phyloP scores from a whole-genome alignment of 352 stramenopile species.

The Chrysophaeum taylorii region DNA sequence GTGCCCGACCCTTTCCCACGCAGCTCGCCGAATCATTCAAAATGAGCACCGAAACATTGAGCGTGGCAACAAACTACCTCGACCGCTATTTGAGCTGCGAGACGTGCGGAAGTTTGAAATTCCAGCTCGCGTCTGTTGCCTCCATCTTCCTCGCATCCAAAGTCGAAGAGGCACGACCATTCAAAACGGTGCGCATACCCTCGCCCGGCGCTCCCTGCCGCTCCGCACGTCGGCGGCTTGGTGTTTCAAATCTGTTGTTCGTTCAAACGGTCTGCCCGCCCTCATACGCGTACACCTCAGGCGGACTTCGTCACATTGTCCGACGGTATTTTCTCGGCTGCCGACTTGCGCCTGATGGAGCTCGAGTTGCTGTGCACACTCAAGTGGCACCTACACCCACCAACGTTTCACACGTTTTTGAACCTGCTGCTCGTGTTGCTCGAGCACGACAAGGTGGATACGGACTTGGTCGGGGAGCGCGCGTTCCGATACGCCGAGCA shows the following conservation, averaged over 20 bases:
- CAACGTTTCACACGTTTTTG: constrained; percentile 21
- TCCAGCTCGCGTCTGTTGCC: constrained; percentile 31
- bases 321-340: constrained; percentile 21
- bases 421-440: constrained; percentile 25
- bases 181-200: too few relatives aligned
- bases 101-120: constrained; percentile 18
- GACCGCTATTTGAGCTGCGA: constrained; percentile 25
- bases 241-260: too few relatives aligned
- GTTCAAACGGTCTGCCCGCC: too few relatives aligned
- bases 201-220: too few relatives aligned
- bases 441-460: neutral
- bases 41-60: constrained; percentile 20
- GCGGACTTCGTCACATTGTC: constrained; percentile 25
- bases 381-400: constrained; percentile 29
- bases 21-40: constrained; percentile 20
- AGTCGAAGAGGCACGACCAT: constrained; percentile 25
- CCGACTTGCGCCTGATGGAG: constrained; percentile 26
- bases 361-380: constrained; percentile 25
- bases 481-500: neutral
- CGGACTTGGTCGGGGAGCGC: neutral
- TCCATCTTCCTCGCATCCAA: constrained; percentile 31
- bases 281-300: too few relatives aligned
- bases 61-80: constrained; percentile 33
- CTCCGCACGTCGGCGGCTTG: too few relatives aligned
- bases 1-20: neutral